A percentile compares a stretch with the other conserved stretches of the same genome.
Conservation (phyloP, 441 rosid species). For the Lepidium campestre region DNA sequence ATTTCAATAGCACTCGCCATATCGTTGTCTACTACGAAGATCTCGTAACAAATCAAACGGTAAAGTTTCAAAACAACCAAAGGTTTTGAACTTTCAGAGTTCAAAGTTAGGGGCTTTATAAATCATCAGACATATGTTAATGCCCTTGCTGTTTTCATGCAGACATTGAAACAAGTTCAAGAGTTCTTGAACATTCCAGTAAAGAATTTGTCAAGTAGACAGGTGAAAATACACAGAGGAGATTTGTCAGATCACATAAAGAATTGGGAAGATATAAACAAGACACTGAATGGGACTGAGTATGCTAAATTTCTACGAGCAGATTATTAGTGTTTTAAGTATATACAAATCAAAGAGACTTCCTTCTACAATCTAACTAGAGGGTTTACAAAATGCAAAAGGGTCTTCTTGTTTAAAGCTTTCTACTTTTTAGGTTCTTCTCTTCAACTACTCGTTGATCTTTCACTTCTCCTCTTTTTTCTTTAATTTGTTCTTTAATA, state of each 20-base stretch:
- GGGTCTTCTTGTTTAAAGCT: background rate
- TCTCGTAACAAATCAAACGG: conserved; percentile 52
- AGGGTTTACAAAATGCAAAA: conserved; percentile 14
- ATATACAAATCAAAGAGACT: background rate
- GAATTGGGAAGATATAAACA: conserved; percentile 82
- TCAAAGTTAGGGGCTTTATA: background rate
- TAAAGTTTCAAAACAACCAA: conserved; percentile 27
- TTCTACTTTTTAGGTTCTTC: conserved; percentile 4
- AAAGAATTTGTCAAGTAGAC: conserved; percentile 66
- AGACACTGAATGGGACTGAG: conserved; percentile 57
- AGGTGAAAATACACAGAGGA: conserved; percentile 86
- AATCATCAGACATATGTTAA: background rate
- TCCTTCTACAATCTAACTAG: background rate
- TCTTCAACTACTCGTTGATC: conserved; percentile 15
- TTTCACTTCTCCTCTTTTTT: background rate
- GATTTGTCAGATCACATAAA: conserved; percentile 50
- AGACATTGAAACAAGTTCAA: conserved; percentile 70
- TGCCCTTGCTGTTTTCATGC: conserved; percentile 27
- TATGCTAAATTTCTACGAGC: conserved; percentile 56
- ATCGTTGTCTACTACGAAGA: conserved; percentile 82
- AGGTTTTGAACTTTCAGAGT: background rate
- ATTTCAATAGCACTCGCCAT: conserved; percentile 73
- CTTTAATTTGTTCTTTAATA: background rate
- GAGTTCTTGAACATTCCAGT: conserved; percentile 63
- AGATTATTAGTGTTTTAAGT: conserved; percentile 39